Evolutionary conservation across 768 basidiomycete species (phyloP), one percentile per base, ranked within the genome.

Genomic region (Mycena chlorophos): DNA sequence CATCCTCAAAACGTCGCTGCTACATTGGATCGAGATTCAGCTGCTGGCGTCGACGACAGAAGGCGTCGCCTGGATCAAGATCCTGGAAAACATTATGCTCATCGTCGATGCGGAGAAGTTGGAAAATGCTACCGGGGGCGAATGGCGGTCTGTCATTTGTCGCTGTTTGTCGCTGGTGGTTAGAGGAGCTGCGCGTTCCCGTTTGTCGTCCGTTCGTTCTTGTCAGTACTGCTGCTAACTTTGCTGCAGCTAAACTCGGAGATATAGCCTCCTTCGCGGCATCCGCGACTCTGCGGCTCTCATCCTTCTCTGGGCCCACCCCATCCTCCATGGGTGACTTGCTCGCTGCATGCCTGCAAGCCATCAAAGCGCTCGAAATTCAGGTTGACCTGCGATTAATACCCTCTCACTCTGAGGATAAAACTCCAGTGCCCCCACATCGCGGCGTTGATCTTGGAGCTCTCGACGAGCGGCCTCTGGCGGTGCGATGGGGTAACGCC

Each of bases 1-100:
- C 39, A 72, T 93, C 12, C 75, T 91, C 48, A 86, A 86, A 61
- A 85, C 87, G 0, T 80, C 83, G 1, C 74, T 95, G 6, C 71
- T 96, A 2, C 70, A 85, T 0, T 98, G 94, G 94, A 84, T 95
- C 23, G 86, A 89, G 65, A 84, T 89, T 71, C 89, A 91, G 63
- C 64, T 90, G 8, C 58, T 71, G 19, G 62, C 62, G 4, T 65
- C 70, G 4, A 66, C 62, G n/a, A 70, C 68, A 0, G 81, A 85
- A 56, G 70, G 71, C 8, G 63, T 86, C 13, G 82, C 80, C 4
- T 91, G 88, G 87, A 70, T 82, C 26, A 83, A 79, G 49, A 81
- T 88, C 40, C 61, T 89, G 2, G 85, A 86, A 55, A 89, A 89
- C 59, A 73, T 89, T 43, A 58, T 86, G 30, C 67, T 79, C 22